Base-by-base conservation (phyloP, 2,329 filamentous ascomycete species). In the Pseudocercospora fuligena region DNA sequence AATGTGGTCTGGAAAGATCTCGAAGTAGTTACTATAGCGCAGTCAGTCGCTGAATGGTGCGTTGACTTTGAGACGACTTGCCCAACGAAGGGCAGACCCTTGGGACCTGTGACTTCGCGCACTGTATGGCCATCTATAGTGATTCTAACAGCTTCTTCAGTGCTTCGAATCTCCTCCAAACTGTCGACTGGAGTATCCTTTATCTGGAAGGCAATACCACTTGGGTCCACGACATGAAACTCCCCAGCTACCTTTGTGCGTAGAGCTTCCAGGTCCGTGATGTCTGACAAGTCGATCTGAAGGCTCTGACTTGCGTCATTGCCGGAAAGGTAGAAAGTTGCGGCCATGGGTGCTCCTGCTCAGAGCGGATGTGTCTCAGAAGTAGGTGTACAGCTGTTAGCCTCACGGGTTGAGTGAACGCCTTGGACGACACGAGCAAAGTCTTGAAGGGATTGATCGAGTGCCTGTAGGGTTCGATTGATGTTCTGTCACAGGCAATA, bases 71-170 rank as follows among this genome's bases (percentile, higher is more conserved):
- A 5, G 19, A 43, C 11, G 9, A 21, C n/a, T 36, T 40, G 40
- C 58, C 79, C 79, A 8, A 79, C 74, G 40, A 76, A 73, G 0
- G 79, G 79, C 6, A 80, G 72, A 8, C 76, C 75, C 27, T 67
- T 68, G 19, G 79, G 85, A 1, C 79, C 81, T 1, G 74, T 76
- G 1, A 73, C 68, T 2, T 82, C 78, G 1, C 82, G 83, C 6
- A 87, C 81, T 3, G 78, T 72, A 43, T 83, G 79, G 23, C 84
- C 83, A 64, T 86, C 84, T 16, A 87, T 80, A 4, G 79, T 82
- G 68, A 86, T 79, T 63, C 68, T 72, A 31, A 78, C 70, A 6
- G 76, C 64, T 27, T 61, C 66, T 21, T 68, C 40, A 31, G 70
- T 46, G 12, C 33, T 60, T 49, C 69, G 57, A 25, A 75, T 66